These are phyloP conservation scores for Lecanosticta acicola DNA, from an alignment of 2,329 filamentous ascomycete genomes.

Conservation along the genomic window DNA sequence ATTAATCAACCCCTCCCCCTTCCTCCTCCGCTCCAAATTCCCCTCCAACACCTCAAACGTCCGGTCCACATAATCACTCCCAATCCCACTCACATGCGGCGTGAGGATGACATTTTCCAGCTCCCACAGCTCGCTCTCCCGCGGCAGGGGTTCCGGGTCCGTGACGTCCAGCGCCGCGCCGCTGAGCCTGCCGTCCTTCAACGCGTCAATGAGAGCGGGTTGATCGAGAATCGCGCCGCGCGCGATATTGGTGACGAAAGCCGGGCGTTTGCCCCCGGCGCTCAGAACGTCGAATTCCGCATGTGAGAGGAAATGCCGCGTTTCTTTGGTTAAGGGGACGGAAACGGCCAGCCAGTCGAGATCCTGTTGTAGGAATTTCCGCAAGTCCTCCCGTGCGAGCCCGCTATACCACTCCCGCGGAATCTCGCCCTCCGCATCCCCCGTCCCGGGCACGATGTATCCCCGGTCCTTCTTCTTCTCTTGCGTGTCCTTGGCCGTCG, in stretches of 20 bases:
- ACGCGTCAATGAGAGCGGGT: conserved; percentile 56
- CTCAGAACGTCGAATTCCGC: conserved; percentile 46
- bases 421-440: conserved; percentile 52
- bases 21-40: conserved; percentile 51
- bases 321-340: conserved; percentile 53
- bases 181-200: conserved; percentile 51
- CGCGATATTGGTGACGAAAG: conserved; percentile 65
- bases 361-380: conserved; percentile 50
- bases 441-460: conserved; percentile 64
- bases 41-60: conserved; percentile 53
- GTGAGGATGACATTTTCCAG: conserved; percentile 64
- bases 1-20: conserved; percentile 55
- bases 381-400: conserved; percentile 46
- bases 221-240: conserved; percentile 60
- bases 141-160: conserved; percentile 69
- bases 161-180: conserved; percentile 75
- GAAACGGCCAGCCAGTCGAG: conserved; percentile 54
- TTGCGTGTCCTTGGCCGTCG: conserved; percentile 60
- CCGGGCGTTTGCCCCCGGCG: conserved; percentile 26
- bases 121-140: conserved; percentile 63
- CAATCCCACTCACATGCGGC: conserved; percentile 57
- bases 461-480: conserved; percentile 59
- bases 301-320: conserved; percentile 50
- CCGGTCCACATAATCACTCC: conserved; percentile 51
- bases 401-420: conserved; percentile 55